Conservation (phyloP, 78 protist genomes). For the Dictyostelium purpureum region DNA sequence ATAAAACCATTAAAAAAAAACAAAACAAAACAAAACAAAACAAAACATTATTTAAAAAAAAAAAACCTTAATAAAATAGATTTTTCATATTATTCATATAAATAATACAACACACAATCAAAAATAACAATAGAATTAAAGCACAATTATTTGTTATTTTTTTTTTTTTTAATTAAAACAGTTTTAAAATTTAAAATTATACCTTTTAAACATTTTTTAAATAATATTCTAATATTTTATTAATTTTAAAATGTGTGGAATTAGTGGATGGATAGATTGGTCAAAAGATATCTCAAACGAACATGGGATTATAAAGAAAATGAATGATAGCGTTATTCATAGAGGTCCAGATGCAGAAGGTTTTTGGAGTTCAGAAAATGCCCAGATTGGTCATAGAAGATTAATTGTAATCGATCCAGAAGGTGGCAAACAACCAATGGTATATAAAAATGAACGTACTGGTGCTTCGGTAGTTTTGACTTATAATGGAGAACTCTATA, state of each 20-base stretch:
- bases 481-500: not conserved
- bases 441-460: not conserved
- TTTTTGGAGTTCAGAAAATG: not conserved
- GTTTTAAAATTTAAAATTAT: too few relatives aligned
- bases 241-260: not conserved
- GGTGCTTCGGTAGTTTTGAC: not conserved
- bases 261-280: not conserved
- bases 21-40: too few relatives aligned
- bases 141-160: too few relatives aligned
- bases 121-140: too few relatives aligned
- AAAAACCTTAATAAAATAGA: too few relatives aligned
- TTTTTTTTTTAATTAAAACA: too few relatives aligned
- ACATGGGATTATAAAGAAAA: not conserved
- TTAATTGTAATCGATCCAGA: not conserved
- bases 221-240: too few relatives aligned
- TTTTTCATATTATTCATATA: too few relatives aligned
- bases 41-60: too few relatives aligned
- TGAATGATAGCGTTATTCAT: not conserved
- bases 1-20: too few relatives aligned
- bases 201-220: too few relatives aligned
- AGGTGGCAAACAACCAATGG: not conserved
- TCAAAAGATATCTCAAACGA: not conserved
- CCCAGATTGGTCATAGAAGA: not conserved
- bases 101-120: too few relatives aligned
- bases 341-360: not conserved